phyloP scores from a whole-genome alignment of 2,329 filamentous ascomycete species.

The Fusarium longipes region DNA sequence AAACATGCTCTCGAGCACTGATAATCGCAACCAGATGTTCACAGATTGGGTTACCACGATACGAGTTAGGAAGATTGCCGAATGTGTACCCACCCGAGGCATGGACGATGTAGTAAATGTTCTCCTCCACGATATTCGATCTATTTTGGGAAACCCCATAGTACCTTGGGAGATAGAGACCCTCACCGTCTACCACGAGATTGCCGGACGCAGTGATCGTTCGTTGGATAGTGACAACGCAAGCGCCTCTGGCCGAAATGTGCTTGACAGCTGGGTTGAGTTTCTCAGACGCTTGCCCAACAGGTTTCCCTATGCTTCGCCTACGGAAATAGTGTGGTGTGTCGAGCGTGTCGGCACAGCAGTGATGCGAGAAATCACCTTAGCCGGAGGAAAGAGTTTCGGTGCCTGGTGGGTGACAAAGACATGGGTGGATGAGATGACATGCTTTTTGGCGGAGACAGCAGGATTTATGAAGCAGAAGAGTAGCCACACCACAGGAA shows the following conservation, averaged over 20 bases:
- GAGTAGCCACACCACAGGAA: conserved; percentile 50
- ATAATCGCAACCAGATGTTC: conserved; percentile 95
- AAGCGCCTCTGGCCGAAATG: conserved; percentile 65
- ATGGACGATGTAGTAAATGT: conserved; percentile 75
- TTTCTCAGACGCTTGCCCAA: conserved; percentile 76
- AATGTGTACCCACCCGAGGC: conserved; percentile 69
- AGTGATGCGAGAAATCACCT: conserved; percentile 83
- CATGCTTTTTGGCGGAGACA: conserved; percentile 87
- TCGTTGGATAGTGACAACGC: conserved; percentile 44
- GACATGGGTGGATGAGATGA: conserved; percentile 95
- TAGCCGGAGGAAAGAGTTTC: conserved; percentile 81
- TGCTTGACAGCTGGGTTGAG: conserved; percentile 81
- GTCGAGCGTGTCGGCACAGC: conserved; percentile 81
- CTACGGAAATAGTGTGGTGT: conserved; percentile 79
- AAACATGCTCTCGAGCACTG: conserved; percentile 88
- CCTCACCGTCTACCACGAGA: conserved; percentile 69
- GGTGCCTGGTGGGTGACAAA: conserved; percentile 97
- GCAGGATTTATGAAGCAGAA: conserved; percentile 84
- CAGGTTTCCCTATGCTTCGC: conserved; percentile 78
- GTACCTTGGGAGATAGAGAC: conserved; percentile 74
- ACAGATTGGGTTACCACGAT: conserved; percentile 83
- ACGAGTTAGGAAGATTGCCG: conserved; percentile 70
- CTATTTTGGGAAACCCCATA: conserved; percentile 75
- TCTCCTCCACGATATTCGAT: conserved; percentile 74
- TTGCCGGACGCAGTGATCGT: conserved; percentile 61